Conservation (phyloP, 805 yeast genomes). For the Yarrowia yakushimensis region DNA sequence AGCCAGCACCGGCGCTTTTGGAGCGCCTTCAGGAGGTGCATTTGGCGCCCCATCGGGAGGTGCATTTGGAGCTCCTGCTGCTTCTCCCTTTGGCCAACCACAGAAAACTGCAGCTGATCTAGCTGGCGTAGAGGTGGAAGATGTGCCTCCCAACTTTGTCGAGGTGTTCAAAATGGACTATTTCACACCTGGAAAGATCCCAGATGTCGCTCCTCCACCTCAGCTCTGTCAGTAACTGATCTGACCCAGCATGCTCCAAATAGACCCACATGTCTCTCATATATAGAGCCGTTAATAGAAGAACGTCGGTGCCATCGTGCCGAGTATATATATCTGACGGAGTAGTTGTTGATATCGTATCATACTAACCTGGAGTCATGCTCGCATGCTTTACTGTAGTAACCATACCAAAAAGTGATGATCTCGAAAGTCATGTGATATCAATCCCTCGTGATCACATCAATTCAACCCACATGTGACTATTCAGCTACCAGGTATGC, state of each 20-base stretch:
- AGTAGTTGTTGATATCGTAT: no score
- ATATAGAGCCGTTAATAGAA: background rate
- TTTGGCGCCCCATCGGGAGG: background rate
- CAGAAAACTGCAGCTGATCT: background rate
- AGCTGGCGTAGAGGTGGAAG: constrained; percentile 36
- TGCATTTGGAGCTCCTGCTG: background rate
- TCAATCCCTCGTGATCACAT: no score
- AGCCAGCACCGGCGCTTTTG: background rate
- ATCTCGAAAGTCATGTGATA: no score
- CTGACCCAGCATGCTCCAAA: background rate
- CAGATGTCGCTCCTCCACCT: constrained; percentile 38
- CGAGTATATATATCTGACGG: no score
- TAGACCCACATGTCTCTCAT: background rate
- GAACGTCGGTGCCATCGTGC: no score
- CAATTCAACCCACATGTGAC: no score
- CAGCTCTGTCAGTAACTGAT: background rate
- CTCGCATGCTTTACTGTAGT: no score
- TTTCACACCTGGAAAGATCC: constrained; percentile 36
- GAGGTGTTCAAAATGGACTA: constrained; percentile 44
- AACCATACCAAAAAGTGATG: no score
- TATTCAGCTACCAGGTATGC: no score
- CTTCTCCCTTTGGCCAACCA: background rate
- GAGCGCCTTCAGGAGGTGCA: constrained; percentile 33
- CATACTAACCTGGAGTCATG: no score
- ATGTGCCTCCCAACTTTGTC: constrained; percentile 45